Evolutionary conservation across 495 filamentous ascomycete species (phyloP), one percentile per base, ranked within the genome.

Genomic region (Talaromyces trachyspermus): DNA sequence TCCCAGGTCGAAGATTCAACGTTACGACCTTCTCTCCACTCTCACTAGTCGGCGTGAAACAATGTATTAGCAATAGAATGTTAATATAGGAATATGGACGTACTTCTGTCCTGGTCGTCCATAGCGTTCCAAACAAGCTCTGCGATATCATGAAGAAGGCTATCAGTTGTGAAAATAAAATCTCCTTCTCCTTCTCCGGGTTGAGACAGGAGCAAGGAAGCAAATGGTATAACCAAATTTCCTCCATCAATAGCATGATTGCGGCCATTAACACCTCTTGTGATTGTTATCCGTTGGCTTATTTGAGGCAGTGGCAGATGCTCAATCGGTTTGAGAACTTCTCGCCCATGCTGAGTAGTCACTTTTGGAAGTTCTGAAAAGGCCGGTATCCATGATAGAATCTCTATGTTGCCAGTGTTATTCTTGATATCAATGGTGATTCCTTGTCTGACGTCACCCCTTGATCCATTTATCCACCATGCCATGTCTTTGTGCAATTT

Each of bases 1-100:
- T 97, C 26, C 92, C 92, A 1, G 91, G 88, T 11, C 83, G 82
- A 45, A 98, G 80, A 54, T 82, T 81, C 51, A 96, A 75, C 10
- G 80, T 81, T n/a, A n/a, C n/a, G n/a, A n/a, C n/a, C n/a, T n/a
- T n/a, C n/a, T n/a, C n/a, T n/a, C n/a, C n/a, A n/a, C n/a, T n/a
- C n/a, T n/a, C n/a, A n/a, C n/a, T n/a, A n/a, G n/a, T n/a, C n/a
- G n/a, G n/a, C n/a, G n/a, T n/a, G n/a, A n/a, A n/a, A n/a, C n/a
- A n/a, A n/a, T n/a, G n/a, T n/a, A n/a, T n/a, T n/a, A n/a, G n/a
- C n/a, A n/a, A n/a, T n/a, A n/a, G n/a, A n/a, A n/a, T n/a, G n/a
- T n/a, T n/a, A n/a, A n/a, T n/a, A n/a, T n/a, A n/a, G n/a, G n/a
- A n/a, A n/a, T n/a, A n/a, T n/a, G n/a, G n/a, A n/a, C n/a, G n/a